Evolutionary conservation across 1,284 basidiomycete genomes (phyloP), one percentile per base, ranked within the genome.

Genomic region (Sporisorium graminicola): DNA sequence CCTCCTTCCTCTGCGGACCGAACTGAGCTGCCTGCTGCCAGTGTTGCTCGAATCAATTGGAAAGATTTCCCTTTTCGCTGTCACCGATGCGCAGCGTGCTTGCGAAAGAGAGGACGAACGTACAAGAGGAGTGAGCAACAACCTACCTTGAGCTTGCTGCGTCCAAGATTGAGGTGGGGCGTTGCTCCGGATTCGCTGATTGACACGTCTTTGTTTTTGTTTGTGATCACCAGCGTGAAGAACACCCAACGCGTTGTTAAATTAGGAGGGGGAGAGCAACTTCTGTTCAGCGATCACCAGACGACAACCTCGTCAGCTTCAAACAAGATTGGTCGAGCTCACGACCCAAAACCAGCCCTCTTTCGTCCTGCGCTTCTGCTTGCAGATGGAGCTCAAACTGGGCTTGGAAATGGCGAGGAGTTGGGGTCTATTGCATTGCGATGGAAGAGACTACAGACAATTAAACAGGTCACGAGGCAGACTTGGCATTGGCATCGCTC

Each of bases 341-440:
- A 6, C 13, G 35, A 35, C 35, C 35, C 35, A 35, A 3, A 13
- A 6, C 13, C 35, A 14, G 5, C 3, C 14, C 35, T 35, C 3
- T 9, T 13, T 35, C 35, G n/a, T n/a, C n/a, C n/a, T n/a, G n/a
- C n/a, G n/a, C n/a, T n/a, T n/a, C n/a, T n/a, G n/a, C n/a, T n/a
- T n/a, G n/a, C n/a, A n/a, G 31, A 33, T 33, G 5, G 31, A 33
- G 31, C 31, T 50, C 49, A 50, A 14, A 31, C n/a, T 40, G 16
- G 14, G 5, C 2, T 40, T 4, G 14, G 37, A n/a, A n/a, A 40
- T 40, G 16, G 16, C 1, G 37, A 35, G 31, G 47, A 58, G 51
- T 47, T 16, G 26, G 40, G 26, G 16, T 68, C 59, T 62, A 58
- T 58, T 68, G 59, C 65, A 42, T 68, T 52, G 50, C 2, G 52